phyloP scores from a whole-genome alignment of 2,329 filamentous ascomycete species.

The Fusarium verticillioides region DNA sequence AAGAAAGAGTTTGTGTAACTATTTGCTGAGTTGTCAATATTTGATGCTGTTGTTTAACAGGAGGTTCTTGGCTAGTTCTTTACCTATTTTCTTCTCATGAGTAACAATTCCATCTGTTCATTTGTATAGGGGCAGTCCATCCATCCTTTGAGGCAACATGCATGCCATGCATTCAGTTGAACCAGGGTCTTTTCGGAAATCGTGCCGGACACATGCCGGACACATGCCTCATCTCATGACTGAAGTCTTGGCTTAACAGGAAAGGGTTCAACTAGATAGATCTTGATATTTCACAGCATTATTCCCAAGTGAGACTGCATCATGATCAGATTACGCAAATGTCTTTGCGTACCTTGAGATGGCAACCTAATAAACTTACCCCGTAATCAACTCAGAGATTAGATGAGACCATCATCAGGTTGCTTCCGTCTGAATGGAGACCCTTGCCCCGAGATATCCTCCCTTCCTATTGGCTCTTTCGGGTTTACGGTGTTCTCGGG shows the following conservation, averaged over 20 bases:
- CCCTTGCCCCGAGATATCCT: background rate
- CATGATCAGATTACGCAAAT: background rate
- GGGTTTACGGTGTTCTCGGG: constrained; percentile 31
- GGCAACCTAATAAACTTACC: background rate
- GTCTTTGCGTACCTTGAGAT: background rate
- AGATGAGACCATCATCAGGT: constrained; percentile 13
- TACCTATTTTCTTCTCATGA: background rate
- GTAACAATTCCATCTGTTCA: too few relatives aligned
- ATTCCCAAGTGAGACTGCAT: background rate
- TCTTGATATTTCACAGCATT: background rate
- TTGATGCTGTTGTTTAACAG: background rate
- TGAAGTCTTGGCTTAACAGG: constrained; percentile 12
- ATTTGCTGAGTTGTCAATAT: background rate
- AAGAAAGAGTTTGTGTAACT: background rate
- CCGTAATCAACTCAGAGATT: background rate
- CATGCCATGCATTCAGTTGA: background rate
- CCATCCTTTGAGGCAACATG: background rate
- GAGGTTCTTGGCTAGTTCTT: background rate
- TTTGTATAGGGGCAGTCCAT: background rate
- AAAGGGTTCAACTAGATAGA: background rate
- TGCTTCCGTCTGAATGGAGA: background rate
- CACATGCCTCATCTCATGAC: constrained; percentile 8
- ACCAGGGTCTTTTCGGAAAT: constrained; percentile 19
- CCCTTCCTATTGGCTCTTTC: constrained; percentile 31
- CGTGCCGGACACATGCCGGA: constrained; percentile 7